These are phyloP conservation scores for Cinnamomum chago DNA, from an alignment of 164 flowering plant species.

Conservation along the genomic window DNA sequence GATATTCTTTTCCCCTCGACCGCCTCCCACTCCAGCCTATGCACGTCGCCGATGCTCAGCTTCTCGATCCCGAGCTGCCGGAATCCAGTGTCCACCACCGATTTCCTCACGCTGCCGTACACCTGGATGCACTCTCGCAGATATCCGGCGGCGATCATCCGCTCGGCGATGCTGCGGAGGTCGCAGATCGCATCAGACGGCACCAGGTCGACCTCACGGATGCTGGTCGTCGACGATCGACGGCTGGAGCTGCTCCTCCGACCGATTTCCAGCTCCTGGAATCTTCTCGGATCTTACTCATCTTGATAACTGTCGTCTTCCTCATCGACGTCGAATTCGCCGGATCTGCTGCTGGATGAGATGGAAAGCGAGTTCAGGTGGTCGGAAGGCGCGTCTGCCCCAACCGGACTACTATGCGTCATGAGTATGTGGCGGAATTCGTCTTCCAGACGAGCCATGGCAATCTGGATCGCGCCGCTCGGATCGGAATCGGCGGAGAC, in stretches of 20 bases:
- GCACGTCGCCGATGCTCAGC: conserved; percentile 71
- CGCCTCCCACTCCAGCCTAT: conserved; percentile 63
- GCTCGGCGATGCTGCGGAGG: conserved; percentile 63
- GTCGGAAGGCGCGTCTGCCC: too few species aligned
- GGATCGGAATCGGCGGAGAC: too few species aligned
- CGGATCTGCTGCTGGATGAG: conserved; percentile 5
- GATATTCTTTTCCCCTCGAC: too few species aligned
- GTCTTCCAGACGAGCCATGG: too few species aligned
- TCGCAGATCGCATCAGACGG: conserved; percentile 55
- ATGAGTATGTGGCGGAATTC: too few species aligned
- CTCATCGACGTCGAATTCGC: conserved; percentile 15
- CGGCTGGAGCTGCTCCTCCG: conserved; percentile 31
- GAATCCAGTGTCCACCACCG: conserved; percentile 53
- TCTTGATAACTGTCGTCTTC: conserved; percentile 6
- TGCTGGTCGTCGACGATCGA: conserved; percentile 50
- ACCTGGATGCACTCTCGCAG: conserved; percentile 75
- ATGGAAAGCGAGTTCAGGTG: conserved; percentile 18
- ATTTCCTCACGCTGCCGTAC: conserved; percentile 65
- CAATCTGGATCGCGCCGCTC: too few species aligned
- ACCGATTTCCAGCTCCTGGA: conserved; percentile 7
- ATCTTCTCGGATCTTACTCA: neutral
- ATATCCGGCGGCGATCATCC: conserved; percentile 76
- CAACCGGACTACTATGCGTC: too few species aligned
- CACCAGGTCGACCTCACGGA: conserved; percentile 67
- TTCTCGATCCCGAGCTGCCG: conserved; percentile 59